Conservation (phyloP, 2,329 filamentous ascomycete genomes). For the Colletotrichum kahawae region DNA sequence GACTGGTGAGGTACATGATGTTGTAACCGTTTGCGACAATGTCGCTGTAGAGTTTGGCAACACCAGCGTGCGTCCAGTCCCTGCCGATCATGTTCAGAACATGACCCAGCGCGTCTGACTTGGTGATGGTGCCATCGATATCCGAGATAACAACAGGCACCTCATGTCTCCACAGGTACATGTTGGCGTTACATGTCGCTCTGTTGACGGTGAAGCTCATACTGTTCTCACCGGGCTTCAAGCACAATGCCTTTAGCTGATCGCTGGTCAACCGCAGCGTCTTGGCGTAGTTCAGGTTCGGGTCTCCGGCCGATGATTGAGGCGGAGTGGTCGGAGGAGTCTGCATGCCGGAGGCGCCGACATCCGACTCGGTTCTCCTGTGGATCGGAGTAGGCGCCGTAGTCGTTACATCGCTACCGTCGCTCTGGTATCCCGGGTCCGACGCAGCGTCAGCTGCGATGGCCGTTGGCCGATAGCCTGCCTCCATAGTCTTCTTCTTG, state of each 20-base stretch:
- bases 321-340: constrained; percentile 75
- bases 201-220: constrained; percentile 98
- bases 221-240: constrained; percentile 85
- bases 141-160: constrained; percentile 97
- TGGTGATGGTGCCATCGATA: constrained; percentile 98
- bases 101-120: constrained; percentile 93
- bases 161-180: constrained; percentile 93
- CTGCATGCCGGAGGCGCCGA: constrained; percentile 57
- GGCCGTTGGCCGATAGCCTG: constrained; percentile 40
- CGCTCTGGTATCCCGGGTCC: constrained; percentile 94
- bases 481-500: constrained; percentile 66
- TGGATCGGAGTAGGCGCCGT: constrained; percentile 54
- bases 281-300: constrained; percentile 91
- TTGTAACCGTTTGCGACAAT: constrained; percentile 97
- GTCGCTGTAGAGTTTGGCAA: constrained; percentile 96
- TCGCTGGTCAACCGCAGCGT: constrained; percentile 94
- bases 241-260: constrained; percentile 83
- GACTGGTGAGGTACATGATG: constrained; percentile 95
- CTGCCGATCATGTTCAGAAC: constrained; percentile 95
- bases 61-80: constrained; percentile 96
- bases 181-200: constrained; percentile 87
- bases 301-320: constrained; percentile 69
- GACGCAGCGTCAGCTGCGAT: constrained; percentile 81
- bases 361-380: constrained; percentile 71
- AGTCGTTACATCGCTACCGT: constrained; percentile 70